Conservation (phyloP, 2,329 filamentous ascomycete genomes). For the Penicillium digitatum region DNA sequence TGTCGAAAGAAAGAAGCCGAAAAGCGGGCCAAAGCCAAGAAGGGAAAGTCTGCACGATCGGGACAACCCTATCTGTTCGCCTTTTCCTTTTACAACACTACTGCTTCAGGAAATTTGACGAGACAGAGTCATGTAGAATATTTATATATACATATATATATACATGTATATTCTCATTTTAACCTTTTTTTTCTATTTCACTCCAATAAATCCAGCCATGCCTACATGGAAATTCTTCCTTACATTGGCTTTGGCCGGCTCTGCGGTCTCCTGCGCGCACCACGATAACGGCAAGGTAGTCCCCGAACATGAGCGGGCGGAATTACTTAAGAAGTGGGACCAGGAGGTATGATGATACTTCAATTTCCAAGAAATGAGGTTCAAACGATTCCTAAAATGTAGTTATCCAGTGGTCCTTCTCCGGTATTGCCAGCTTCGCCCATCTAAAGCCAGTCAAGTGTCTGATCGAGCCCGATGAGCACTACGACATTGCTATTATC, state of each 20-base stretch:
- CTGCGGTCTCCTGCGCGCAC: conserved; percentile 37
- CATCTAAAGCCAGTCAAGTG: conserved; percentile 67
- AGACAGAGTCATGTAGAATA: conserved; percentile 1
- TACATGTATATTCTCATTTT: conserved; percentile 1
- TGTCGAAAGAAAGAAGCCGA: conserved; percentile 2
- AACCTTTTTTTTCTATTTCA: conserved; percentile 7
- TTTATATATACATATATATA: conserved; percentile 1
- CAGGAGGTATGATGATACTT: conserved; percentile 37
- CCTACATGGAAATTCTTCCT: conserved; percentile 29
- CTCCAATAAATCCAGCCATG: conserved; percentile 20
- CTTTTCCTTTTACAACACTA: conserved; percentile 24
- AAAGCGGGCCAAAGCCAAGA: conserved; percentile 26
- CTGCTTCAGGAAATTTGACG: conserved; percentile 15
- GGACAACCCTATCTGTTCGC: conserved; percentile 11
- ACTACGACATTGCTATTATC: conserved; percentile 68
- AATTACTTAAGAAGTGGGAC: conserved; percentile 47
- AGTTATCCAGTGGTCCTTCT: conserved; percentile 57
- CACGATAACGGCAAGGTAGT: conserved; percentile 41
- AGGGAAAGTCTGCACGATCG: conserved; percentile 40
- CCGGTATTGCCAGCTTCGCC: conserved; percentile 71
- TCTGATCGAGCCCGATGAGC: conserved; percentile 59
- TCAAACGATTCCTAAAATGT: background rate
- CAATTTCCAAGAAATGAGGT: background rate
- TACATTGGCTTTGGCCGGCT: conserved; percentile 34
- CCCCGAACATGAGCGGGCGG: conserved; percentile 39